Conservation (phyloP, 176 grass and related monocot species). For the Dactylis glomerata region DNA sequence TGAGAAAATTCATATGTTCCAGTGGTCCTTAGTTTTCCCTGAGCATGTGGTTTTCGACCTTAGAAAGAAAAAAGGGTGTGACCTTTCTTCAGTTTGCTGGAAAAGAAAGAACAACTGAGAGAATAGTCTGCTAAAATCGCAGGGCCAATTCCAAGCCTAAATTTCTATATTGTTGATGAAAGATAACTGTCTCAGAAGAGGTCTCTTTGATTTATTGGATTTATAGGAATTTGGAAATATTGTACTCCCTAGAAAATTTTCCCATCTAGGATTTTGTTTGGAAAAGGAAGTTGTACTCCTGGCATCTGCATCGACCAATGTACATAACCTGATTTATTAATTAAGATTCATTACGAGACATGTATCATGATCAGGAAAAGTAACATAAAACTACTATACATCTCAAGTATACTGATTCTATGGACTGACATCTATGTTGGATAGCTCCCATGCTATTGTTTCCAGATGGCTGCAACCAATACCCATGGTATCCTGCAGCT, state of each 20-base stretch:
- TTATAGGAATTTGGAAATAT: neutral
- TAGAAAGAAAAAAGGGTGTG: neutral
- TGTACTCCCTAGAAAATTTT: neutral
- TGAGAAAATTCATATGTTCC: neutral
- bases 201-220: neutral
- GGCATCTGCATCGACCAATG: neutral
- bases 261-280: neutral
- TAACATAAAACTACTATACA: neutral
- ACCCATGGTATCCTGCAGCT: neutral
- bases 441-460: neutral
- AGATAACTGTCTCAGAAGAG: too few relatives aligned
- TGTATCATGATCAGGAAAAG: neutral
- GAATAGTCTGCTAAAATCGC: neutral
- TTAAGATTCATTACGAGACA: neutral
- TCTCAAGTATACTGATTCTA: neutral
- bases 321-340: neutral
- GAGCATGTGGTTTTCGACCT: neutral
- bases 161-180: neutral
- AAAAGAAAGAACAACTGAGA: neutral
- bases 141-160: neutral
- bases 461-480: neutral
- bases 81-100: neutral
- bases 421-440: neutral
- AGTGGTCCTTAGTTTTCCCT: neutral
- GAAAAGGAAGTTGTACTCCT: neutral